phyloP scores from a whole-genome alignment of 768 basidiomycete genomes.

The Trichaptum fuscoviolaceum region DNA sequence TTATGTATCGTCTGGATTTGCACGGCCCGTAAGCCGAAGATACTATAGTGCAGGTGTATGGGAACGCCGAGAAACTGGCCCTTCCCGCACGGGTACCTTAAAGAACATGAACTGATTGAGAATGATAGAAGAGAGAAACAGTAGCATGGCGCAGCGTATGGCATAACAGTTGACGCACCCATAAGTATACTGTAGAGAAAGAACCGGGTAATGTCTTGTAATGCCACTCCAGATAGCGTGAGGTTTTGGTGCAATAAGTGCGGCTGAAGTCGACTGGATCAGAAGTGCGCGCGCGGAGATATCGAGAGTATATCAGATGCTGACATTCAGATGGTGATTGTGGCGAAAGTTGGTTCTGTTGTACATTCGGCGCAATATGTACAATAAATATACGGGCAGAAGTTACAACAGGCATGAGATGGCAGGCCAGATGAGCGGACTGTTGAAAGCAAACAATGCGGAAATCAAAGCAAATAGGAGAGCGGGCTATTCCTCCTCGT shows the following conservation, averaged over 20 bases:
- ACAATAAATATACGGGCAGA: not conserved
- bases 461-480: not conserved
- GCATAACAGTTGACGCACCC: not conserved
- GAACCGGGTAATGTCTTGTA: not conserved
- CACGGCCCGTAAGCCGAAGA: slow-evolving; percentile 1
- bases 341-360: not conserved
- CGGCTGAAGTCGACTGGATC: not conserved
- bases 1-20: not conserved
- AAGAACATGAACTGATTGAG: not conserved
- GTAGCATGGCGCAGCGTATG: not conserved
- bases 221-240: not conserved
- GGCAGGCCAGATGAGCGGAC: not conserved
- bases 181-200: not conserved
- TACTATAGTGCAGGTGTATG: not conserved
- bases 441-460: not conserved
- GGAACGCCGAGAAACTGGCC: not conserved
- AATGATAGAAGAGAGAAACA: not conserved
- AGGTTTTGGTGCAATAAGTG: not conserved
- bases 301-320: not conserved
- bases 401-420: not conserved
- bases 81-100: not conserved
- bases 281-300: not conserved
- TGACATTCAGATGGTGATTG: not conserved
- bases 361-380: slow-evolving; percentile 1
- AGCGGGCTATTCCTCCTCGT: slow-evolving; percentile 19